Evolutionary conservation across 2,329 filamentous ascomycete genomes (phyloP), one percentile per base, ranked within the genome.

Genomic region (Cadophora sp.): DNA sequence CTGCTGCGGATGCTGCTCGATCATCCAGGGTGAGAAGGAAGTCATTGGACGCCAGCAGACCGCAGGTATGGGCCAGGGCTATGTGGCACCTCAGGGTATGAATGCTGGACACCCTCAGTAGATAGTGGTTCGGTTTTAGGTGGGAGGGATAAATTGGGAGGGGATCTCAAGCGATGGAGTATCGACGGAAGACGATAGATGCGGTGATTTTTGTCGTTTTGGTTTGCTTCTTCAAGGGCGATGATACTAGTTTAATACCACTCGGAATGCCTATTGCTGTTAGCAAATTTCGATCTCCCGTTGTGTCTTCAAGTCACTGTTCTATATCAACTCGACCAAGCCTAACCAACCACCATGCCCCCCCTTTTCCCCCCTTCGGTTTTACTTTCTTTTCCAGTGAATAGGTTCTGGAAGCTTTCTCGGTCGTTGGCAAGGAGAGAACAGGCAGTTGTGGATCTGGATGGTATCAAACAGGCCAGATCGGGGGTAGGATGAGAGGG

Each of bases 1-100:
- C 47, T 81, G 77, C 69, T 76, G 74, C 63, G 62, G 62, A n/a
- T 75, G 73, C 64, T 75, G 74, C 62, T 59, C 70, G 3, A 36
- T 76, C 7, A 73, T 75, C 11, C 73, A 75, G 43, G 68, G 71
- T 8, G 73, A 75, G 68, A 75, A 74, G 62, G 74, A 76, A 36
- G 68, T 74, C 27, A 65, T 72, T 27, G 64, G 43, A 9, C 66
- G 69, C 16, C 65, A 62, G 13, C 48, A 51, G 22, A 20, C 45
- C 14, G 27, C 43, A n/a, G 62, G 50, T 61, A 33, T 22, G 20
- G n/a, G 59, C 9, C 24, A 53, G 8, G 72, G 68, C 18, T 71
- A 70, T 59, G 62, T 68, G 41, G 64, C 50, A n/a, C 45, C 63
- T 33, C 59, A 70, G 33, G 68, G 69, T 22, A 68, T 66, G 63